Conservation (phyloP, 2,329 filamentous ascomycete species). For the Camptophora hylomeconis region DNA sequence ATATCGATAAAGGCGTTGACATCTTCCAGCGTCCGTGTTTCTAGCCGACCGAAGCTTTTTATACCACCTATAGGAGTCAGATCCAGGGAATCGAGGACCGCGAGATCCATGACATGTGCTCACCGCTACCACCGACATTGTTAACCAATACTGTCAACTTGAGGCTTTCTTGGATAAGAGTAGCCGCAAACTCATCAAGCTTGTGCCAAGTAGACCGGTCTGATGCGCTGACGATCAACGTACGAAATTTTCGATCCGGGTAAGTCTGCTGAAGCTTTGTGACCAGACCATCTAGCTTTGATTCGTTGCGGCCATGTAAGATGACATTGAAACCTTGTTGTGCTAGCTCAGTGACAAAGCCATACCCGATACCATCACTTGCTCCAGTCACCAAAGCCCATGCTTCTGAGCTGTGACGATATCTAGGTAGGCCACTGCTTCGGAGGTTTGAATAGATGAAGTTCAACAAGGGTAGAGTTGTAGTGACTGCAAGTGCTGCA, state of each 20-base stretch:
- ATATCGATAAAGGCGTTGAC: conserved; percentile 32
- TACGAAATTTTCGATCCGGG: conserved; percentile 27
- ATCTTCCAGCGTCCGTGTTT: conserved; percentile 19
- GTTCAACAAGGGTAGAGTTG: too few relatives aligned
- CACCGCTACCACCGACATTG: conserved; percentile 37
- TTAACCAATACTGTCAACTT: conserved; percentile 43
- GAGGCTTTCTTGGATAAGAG: conserved; percentile 18
- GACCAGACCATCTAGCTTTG: conserved; percentile 35
- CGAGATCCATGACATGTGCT: too few relatives aligned
- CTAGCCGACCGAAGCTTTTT: too few relatives aligned
- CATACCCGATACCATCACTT: conserved; percentile 42
- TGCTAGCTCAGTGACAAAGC: conserved; percentile 39
- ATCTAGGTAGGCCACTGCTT: too few relatives aligned
- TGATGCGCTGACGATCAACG: conserved; percentile 34
- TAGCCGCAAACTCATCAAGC: conserved; percentile 17
- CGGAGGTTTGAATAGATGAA: too few relatives aligned
- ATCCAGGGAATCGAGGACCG: too few relatives aligned
- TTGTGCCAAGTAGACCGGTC: conserved; percentile 9
- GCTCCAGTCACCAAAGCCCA: conserved; percentile 43
- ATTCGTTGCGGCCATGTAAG: conserved; percentile 41
- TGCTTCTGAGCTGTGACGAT: too few relatives aligned
- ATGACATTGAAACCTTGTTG: conserved; percentile 42
- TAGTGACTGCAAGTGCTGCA: too few relatives aligned
- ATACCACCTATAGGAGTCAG: too few relatives aligned
- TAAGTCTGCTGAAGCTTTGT: conserved; percentile 26